Evolutionary conservation across 2,329 filamentous ascomycete species (phyloP).

Genomic region (Didymella exigua): DNA sequence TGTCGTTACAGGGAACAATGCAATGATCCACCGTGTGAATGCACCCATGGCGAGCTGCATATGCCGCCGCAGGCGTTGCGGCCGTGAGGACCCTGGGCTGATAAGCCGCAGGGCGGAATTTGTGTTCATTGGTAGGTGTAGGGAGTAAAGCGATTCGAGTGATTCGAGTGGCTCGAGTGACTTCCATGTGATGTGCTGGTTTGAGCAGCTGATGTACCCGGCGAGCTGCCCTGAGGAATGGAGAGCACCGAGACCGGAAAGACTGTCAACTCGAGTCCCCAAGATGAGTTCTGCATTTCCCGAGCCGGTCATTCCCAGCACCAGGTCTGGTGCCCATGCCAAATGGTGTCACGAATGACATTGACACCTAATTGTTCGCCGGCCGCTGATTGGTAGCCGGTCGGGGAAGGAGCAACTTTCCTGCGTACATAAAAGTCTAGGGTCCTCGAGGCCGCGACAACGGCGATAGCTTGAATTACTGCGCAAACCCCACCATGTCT

Average conservation of each 20-base stretch:
- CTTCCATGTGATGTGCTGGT: constrained; percentile 16
- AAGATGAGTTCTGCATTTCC: neutral
- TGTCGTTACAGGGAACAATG: constrained; percentile 32
- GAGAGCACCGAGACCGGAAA: neutral
- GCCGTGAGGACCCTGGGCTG: constrained; percentile 15
- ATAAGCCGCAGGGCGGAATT: constrained; percentile 16
- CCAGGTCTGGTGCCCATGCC: constrained; percentile 8
- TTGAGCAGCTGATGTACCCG: constrained; percentile 11
- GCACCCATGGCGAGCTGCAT: constrained; percentile 20
- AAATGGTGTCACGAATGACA: constrained; percentile 8
- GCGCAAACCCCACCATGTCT: constrained; percentile 44
- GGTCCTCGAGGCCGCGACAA: constrained; percentile 8
- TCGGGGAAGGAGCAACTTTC: constrained; percentile 8
- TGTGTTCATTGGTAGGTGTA: constrained; percentile 3
- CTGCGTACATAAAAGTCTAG: constrained; percentile 19
- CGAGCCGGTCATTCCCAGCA: constrained; percentile 11
- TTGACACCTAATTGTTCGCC: neutral
- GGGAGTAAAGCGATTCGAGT: neutral
- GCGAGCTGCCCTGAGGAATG: constrained; percentile 5
- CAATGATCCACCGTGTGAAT: constrained; percentile 25
- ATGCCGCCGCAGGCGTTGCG: constrained; percentile 19
- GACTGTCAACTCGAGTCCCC: neutral
- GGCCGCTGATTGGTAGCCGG: constrained; percentile 7
- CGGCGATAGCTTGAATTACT: constrained; percentile 12
- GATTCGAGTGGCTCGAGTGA: neutral